Conservation (phyloP, 2,329 filamentous ascomycete species). For the Neurospora crassa region DNA sequence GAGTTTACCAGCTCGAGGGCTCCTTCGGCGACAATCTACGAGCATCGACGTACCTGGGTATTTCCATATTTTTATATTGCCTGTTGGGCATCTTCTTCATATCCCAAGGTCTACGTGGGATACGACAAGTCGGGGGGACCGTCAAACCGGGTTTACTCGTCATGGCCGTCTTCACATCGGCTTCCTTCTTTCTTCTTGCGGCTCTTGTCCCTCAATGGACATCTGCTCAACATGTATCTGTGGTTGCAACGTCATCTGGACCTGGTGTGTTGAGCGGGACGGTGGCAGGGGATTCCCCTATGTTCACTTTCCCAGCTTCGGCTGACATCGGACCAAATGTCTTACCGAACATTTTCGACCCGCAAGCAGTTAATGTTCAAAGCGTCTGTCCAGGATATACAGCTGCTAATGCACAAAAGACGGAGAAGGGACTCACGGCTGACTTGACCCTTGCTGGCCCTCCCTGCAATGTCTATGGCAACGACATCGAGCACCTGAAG, state of each 20-base stretch:
- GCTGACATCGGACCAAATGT: slow-evolving; percentile 36
- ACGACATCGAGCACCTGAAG: slow-evolving; percentile 57
- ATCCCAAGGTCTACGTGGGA: not conserved
- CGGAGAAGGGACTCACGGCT: slow-evolving; percentile 51
- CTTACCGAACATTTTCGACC: slow-evolving; percentile 56
- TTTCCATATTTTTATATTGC: not conserved
- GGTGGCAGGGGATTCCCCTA: slow-evolving; percentile 2
- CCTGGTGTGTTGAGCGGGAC: not conserved
- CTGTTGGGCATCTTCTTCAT: not conserved
- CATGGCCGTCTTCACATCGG: slow-evolving; percentile 9
- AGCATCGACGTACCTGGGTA: not conserved
- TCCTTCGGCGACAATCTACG: not conserved
- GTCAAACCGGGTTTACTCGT: slow-evolving; percentile 1
- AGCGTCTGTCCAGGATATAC: slow-evolving; percentile 59
- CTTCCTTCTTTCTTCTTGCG: slow-evolving; percentile 6
- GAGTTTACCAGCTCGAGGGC: not conserved
- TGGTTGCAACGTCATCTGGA: not conserved
- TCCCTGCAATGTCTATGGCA: slow-evolving; percentile 70
- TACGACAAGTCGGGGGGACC: not conserved
- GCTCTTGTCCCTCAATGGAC: slow-evolving; percentile 2
- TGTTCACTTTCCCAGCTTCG: slow-evolving; percentile 37
- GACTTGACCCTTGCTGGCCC: slow-evolving; percentile 59
- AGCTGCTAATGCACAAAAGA: slow-evolving; percentile 49
- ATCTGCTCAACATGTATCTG: not conserved
- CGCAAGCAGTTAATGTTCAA: slow-evolving; percentile 53